These are phyloP conservation scores for Aspergillus incahuasiensis DNA, from an alignment of 495 filamentous ascomycete genomes.

Conservation along the genomic window DNA sequence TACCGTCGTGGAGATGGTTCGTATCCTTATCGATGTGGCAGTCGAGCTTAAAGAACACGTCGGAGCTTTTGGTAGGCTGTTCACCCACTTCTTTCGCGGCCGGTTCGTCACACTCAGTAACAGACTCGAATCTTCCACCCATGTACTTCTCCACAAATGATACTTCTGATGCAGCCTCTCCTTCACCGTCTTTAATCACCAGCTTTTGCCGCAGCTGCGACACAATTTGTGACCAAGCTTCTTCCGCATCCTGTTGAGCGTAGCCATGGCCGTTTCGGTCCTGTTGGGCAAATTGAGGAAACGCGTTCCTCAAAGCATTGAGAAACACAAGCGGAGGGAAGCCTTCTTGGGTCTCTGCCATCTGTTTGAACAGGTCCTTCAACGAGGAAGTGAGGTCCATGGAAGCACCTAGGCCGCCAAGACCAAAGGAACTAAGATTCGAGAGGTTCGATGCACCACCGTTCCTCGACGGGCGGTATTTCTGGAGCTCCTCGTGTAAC, in stretches of 20 bases:
- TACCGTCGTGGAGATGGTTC: constrained; percentile 86
- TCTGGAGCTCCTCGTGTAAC: constrained; percentile 71
- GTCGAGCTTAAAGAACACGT: constrained; percentile 86
- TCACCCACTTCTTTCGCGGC: constrained; percentile 73
- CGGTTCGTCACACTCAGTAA: constrained; percentile 77
- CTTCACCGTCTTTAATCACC: constrained; percentile 54
- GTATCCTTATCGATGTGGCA: constrained; percentile 85
- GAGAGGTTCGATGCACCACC: constrained; percentile 35
- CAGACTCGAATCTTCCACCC: constrained; percentile 70
- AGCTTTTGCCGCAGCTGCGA: constrained; percentile 79
- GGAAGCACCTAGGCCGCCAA: constrained; percentile 55
- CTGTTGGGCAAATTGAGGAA: constrained; percentile 91
- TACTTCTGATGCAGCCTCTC: constrained; percentile 39
- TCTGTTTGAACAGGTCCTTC: constrained; percentile 84
- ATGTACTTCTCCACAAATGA: constrained; percentile 92
- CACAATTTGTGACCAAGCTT: constrained; percentile 96
- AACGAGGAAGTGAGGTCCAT: constrained; percentile 76
- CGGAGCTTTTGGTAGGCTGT: constrained; percentile 57
- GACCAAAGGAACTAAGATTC: constrained; percentile 54
- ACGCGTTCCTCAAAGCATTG: constrained; percentile 70
- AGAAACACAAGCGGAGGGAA: constrained; percentile 84
- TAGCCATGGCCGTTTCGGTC: constrained; percentile 76
- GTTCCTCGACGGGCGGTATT: constrained; percentile 52
- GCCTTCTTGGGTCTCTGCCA: constrained; percentile 86
- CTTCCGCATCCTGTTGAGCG: constrained; percentile 96